A percentile compares a stretch with the other conserved stretches of the same genome.
These are phyloP conservation scores for Chloranthus sessilifolius DNA, from an alignment of 164 flowering plant genomes.

Conservation along the genomic window DNA sequence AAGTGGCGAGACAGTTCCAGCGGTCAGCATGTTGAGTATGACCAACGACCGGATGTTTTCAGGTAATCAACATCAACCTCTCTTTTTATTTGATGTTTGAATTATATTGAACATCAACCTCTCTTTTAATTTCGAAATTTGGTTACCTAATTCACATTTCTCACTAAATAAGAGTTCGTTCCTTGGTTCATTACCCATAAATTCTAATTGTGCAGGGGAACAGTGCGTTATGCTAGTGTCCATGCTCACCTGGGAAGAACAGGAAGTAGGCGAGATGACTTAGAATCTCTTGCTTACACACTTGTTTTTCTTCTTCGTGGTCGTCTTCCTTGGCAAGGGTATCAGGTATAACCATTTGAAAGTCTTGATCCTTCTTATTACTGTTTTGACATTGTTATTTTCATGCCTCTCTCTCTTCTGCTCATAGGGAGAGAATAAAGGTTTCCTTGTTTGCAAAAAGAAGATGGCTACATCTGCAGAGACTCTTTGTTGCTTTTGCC, in stretches of 20 bases:
- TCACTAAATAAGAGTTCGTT: too few species aligned
- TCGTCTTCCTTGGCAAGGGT: constrained; percentile 97
- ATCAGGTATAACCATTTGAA: constrained; percentile 48
- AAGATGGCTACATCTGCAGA: constrained; percentile 95
- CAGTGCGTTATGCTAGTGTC: constrained; percentile 96
- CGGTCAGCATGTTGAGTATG: constrained; percentile 85
- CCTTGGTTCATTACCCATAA: too few species aligned
- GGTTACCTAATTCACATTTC: too few species aligned
- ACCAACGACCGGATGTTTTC: constrained; percentile 94
- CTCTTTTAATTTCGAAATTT: too few species aligned
- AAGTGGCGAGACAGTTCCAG: constrained; percentile 73
- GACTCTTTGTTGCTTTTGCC: constrained; percentile 73
- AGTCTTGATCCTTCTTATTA: not conserved
- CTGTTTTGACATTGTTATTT: not conserved
- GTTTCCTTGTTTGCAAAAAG: constrained; percentile 89
- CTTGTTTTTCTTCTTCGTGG: constrained; percentile 90
- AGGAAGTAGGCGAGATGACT: constrained; percentile 92
- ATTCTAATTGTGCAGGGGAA: constrained; percentile 60
- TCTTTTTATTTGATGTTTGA: too few species aligned
- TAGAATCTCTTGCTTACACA: constrained; percentile 95
- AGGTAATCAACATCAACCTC: too few species aligned
- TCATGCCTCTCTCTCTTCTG: not conserved
- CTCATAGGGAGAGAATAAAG: constrained; percentile 85
- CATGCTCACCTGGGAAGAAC: constrained; percentile 99
- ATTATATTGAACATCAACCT: too few species aligned